phyloP scores from a whole-genome alignment of 305 asterid genomes.

The Solanum hybrid region DNA sequence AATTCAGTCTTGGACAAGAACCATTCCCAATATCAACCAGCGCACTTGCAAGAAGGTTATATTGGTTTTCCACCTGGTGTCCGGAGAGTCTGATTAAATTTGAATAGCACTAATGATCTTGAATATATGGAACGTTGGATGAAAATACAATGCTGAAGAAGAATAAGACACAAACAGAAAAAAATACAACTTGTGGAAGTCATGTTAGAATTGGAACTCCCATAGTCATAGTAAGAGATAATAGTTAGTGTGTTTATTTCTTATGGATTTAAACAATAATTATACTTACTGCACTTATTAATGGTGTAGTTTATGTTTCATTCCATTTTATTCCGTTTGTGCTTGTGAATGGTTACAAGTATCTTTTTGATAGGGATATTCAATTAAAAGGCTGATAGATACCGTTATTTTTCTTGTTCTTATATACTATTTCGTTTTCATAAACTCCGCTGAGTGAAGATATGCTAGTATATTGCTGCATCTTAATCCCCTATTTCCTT shows the following conservation, averaged over 20 bases:
- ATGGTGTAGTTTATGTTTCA: not conserved
- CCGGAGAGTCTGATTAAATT: too few species aligned
- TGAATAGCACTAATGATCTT: not conserved
- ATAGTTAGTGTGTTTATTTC: not conserved
- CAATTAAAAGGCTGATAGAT: not conserved
- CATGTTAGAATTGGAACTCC: not conserved
- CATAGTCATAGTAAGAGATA: too few species aligned
- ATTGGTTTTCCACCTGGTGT: not conserved
- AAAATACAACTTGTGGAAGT: not conserved
- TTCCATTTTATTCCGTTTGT: too few species aligned
- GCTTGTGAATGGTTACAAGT: not conserved
- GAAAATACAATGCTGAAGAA: not conserved
- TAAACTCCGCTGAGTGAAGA: not conserved
- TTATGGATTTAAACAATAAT: not conserved
- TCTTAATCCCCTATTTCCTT: not conserved
- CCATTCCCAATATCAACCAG: not conserved
- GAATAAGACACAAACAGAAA: not conserved
- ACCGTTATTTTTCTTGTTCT: not conserved
- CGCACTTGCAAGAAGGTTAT: not conserved
- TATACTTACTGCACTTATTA: not conserved
- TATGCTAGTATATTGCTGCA: not conserved
- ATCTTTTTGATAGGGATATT: not conserved
- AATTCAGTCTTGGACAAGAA: not conserved
- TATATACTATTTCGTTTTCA: not conserved
- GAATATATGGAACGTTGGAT: too few species aligned